Conservation (phyloP, 1,139 yeast genomes). For the Candida freyschussii region DNA sequence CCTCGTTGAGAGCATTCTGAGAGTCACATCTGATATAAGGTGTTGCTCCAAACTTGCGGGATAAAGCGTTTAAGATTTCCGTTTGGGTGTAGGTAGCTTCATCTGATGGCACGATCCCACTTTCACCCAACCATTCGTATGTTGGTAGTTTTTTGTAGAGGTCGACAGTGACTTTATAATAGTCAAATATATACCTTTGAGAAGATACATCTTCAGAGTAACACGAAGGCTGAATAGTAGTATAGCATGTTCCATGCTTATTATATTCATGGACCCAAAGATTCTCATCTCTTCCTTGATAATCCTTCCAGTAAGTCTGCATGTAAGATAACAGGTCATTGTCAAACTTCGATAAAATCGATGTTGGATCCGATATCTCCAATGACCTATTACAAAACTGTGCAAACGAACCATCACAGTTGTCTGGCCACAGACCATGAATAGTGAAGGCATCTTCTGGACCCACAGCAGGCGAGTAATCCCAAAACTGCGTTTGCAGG, state of each 20-base stretch:
- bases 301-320: conserved; percentile 70
- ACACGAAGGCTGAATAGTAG: conserved; percentile 71
- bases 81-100: conserved; percentile 57
- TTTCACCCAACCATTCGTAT: conserved; percentile 56
- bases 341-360: conserved; percentile 44
- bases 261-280: conserved; percentile 94
- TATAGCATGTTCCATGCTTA: conserved; percentile 92
- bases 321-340: conserved; percentile 54
- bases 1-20: conserved; percentile 66
- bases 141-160: conserved; percentile 67
- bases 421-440: conserved; percentile 86
- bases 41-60: conserved; percentile 50
- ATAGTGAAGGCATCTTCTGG: conserved; percentile 74
- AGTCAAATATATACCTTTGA: conserved; percentile 70
- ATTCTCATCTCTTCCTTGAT: conserved; percentile 65
- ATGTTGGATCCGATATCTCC: conserved; percentile 50
- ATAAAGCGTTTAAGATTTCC: conserved; percentile 62
- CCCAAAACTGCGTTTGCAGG: conserved; percentile 92
- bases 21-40: conserved; percentile 73
- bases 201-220: conserved; percentile 30
- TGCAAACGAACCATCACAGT: conserved; percentile 68
- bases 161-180: conserved; percentile 59
- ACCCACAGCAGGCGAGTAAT: conserved; percentile 78
- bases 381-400: conserved; percentile 70
- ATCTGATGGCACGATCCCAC: conserved; percentile 65